A percentile compares a stretch with the other conserved stretches of the same genome.
Evolutionary conservation across 331 rosid species (phyloP).

Genomic region (Spiraea crenata): DNA sequence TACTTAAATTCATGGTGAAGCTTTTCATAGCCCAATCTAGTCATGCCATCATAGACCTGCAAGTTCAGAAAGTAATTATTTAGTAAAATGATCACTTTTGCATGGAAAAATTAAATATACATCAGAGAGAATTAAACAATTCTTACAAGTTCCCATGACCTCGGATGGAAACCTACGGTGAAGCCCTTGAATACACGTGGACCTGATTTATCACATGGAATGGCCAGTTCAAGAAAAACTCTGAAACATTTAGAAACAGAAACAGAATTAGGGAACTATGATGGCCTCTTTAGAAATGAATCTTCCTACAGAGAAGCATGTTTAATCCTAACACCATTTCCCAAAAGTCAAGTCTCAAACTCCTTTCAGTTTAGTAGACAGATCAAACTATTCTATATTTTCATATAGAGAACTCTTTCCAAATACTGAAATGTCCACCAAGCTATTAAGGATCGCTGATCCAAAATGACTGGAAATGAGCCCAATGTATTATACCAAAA

Average conservation of each 20-base stretch:
- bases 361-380: too few species aligned
- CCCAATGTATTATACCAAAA: too few species aligned
- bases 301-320: neutral
- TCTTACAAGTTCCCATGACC: conserved; percentile 96
- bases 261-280: conserved; percentile 14
- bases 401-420: too few species aligned
- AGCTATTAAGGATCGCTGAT: too few species aligned
- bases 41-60: conserved; percentile 90
- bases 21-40: conserved; percentile 77
- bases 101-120: conserved; percentile 14
- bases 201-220: conserved; percentile 74
- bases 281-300: neutral
- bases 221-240: conserved; percentile 73
- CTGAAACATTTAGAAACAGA: conserved; percentile 46
- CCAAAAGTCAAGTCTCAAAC: too few species aligned
- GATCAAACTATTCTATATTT: too few species aligned
- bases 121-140: conserved; percentile 23
- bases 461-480: too few species aligned
- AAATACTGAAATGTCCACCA: too few species aligned
- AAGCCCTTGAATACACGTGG: conserved; percentile 81
- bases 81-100: neutral
- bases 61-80: conserved; percentile 26
- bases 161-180: conserved; percentile 94
- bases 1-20: conserved; percentile 66
- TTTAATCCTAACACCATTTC: too few species aligned